Evolutionary conservation across 2,329 filamentous ascomycete genomes (phyloP), one percentile per base, ranked within the genome.

Genomic region (Drechslera avenae): DNA sequence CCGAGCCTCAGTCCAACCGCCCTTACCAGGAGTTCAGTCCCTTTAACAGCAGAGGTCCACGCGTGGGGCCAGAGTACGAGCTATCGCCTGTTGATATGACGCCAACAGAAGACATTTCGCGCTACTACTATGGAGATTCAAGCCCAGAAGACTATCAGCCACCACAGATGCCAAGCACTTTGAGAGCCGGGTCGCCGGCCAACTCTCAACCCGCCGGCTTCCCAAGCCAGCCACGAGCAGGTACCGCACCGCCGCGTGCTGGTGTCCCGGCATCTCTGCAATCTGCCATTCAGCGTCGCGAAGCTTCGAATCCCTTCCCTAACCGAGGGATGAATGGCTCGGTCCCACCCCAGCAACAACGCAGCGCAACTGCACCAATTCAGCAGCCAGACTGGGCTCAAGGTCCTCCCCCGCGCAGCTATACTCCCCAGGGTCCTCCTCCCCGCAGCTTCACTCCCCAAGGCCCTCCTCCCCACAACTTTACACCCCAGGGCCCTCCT

Each of bases 241-340:
- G 54, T 8, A 63, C 59, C 14, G 62, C 58, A 4, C 69, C 69
- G 4, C 69, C 69, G 14, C 68, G 69, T 16, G 59, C 68, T 12
- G 69, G 68, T 8, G 45, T 73, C 4, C 69, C 71, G 10, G 57
- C 69, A 6, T 54, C 63, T 2, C 53, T 73, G n/a, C 69, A 71
- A 41, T 69, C 69, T 1, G 67, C 69, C 10, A 73, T 71, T n/a
- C 71, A 72, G 52, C 64, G 69, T 17, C 67, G 71, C 6, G 71
- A 73, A 31, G 68, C 67, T 10, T 67, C 67, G 6, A 64, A 72
- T 13, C 68, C 71, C 9, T 41, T 69, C 1, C 67, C 64, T 1
- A 66, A 66, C 35, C 62, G 67, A 14, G 62, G 55, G 3, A 67
- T 66, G 56, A 63, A 54, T 17, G 56, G 55, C 10, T 62, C 62